These are phyloP conservation scores for Fusarium sambucinum DNA, from an alignment of 2,329 filamentous ascomycete genomes.

Conservation along the genomic window DNA sequence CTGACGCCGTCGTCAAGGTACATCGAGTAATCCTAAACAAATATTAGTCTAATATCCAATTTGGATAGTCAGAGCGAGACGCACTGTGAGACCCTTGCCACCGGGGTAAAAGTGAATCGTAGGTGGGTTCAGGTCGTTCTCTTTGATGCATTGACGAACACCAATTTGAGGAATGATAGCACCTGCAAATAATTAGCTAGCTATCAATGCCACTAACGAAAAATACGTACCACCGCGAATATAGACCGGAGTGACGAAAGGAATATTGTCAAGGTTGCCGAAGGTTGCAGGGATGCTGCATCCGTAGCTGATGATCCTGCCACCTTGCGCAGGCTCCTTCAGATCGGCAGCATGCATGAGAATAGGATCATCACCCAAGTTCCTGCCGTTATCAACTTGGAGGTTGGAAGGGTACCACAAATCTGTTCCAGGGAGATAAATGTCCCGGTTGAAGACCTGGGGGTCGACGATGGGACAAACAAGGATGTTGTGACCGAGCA, in stretches of 20 bases:
- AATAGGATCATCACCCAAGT: not conserved
- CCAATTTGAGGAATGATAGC: slow-evolving; percentile 11
- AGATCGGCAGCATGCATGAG: not conserved
- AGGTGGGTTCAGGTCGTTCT: not conserved
- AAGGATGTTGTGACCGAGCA: not conserved
- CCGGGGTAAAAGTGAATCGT: slow-evolving; percentile 7
- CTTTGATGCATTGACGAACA: not conserved
- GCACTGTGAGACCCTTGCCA: not conserved
- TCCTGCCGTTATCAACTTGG: not conserved
- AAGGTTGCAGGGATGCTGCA: slow-evolving; percentile 3
- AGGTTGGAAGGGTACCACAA: slow-evolving; percentile 4
- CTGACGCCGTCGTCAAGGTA: slow-evolving; percentile 8
- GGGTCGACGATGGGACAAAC: not conserved
- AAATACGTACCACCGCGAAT: not conserved
- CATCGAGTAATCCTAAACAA: not conserved
- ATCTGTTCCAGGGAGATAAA: slow-evolving; percentile 2
- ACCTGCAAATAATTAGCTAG: not conserved
- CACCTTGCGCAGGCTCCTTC: not conserved
- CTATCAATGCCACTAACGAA: rapidly evolving
- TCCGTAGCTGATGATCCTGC: not conserved
- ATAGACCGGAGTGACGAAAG: slow-evolving; percentile 7
- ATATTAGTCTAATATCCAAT: rapidly evolving
- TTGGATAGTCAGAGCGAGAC: rapidly evolving
- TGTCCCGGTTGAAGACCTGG: not conserved
- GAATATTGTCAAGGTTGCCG: not conserved